These are phyloP conservation scores for Arachis monticola DNA, from an alignment of 331 rosid species.

Conservation along the genomic window DNA sequence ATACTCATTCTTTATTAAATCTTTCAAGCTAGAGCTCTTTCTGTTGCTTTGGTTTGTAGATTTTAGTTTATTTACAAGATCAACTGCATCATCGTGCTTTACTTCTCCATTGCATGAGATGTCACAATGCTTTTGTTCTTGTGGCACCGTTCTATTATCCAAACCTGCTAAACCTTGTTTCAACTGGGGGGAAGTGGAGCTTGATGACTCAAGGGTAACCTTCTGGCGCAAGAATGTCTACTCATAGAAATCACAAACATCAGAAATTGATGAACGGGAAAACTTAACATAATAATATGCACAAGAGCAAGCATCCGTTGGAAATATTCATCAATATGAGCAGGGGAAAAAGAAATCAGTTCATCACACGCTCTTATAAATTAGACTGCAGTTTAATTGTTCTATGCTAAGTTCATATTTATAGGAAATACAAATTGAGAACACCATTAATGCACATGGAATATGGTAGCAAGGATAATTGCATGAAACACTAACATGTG, in stretches of 20 bases:
- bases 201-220: constrained; percentile 67
- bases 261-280: constrained; percentile 32
- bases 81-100: constrained; percentile 46
- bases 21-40: constrained; percentile 46
- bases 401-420: neutral
- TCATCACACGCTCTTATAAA: constrained; percentile 4
- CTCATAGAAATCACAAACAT: constrained; percentile 34
- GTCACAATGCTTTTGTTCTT: constrained; percentile 37
- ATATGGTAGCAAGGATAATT: neutral
- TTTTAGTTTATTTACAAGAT: constrained; percentile 36
- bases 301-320: neutral
- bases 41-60: constrained; percentile 46
- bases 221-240: constrained; percentile 98
- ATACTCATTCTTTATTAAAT: constrained; percentile 48
- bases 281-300: neutral
- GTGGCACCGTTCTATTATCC: constrained; percentile 36
- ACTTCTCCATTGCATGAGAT: constrained; percentile 37
- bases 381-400: neutral
- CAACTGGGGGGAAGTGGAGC: constrained; percentile 43
- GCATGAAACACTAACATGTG: neutral
- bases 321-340: constrained; percentile 16
- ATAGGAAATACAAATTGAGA: constrained; percentile 1
- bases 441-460: neutral
- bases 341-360: constrained; percentile 6
- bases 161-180: constrained; percentile 50